Percentiles rank a stretch among this genome's conserved stretches.
phyloP scores from a whole-genome alignment of 2,329 filamentous ascomycete species.

The Exophiala mesophila region DNA sequence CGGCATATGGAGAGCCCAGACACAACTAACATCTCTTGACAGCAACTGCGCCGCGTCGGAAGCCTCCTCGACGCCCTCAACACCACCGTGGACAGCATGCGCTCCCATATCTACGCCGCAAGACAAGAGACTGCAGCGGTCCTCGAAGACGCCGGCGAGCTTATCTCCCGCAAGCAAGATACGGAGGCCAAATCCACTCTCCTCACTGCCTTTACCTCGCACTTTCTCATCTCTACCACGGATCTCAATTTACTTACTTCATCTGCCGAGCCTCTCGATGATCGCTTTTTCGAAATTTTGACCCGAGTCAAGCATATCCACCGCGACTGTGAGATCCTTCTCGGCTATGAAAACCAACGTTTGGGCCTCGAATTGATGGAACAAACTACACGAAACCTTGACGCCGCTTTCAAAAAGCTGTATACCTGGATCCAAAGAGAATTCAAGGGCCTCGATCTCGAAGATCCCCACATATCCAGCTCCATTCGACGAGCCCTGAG shows the following conservation, averaged over 20 bases:
- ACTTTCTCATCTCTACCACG: constrained; percentile 80
- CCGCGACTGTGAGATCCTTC: constrained; percentile 78
- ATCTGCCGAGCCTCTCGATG: constrained; percentile 74
- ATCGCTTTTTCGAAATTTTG: constrained; percentile 74
- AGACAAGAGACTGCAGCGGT: constrained; percentile 69
- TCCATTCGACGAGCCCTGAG: constrained; percentile 78
- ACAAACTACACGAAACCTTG: constrained; percentile 77
- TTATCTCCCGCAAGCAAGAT: constrained; percentile 68
- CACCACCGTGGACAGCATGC: constrained; percentile 73
- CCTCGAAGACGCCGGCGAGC: constrained; percentile 67
- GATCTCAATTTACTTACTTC: constrained; percentile 72
- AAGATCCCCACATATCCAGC: constrained; percentile 86
- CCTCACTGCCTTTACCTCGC: constrained; percentile 68
- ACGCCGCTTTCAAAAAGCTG: constrained; percentile 88
- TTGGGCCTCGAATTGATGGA: constrained; percentile 89
- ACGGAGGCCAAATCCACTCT: constrained; percentile 79
- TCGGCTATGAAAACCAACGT: constrained; percentile 85
- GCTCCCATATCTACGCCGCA: constrained; percentile 68
- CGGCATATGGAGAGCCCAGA: too few species aligned
- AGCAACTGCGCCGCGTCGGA: constrained; percentile 86
- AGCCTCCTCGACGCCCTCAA: constrained; percentile 73
- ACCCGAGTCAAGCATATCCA: constrained; percentile 79
- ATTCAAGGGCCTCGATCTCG: constrained; percentile 85
- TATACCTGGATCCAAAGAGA: constrained; percentile 94
- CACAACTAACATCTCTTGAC: constrained; percentile 7